Evolutionary conservation across 768 basidiomycete species (phyloP), one percentile per base, ranked within the genome.

Genomic region (Amanita polypyramis): DNA sequence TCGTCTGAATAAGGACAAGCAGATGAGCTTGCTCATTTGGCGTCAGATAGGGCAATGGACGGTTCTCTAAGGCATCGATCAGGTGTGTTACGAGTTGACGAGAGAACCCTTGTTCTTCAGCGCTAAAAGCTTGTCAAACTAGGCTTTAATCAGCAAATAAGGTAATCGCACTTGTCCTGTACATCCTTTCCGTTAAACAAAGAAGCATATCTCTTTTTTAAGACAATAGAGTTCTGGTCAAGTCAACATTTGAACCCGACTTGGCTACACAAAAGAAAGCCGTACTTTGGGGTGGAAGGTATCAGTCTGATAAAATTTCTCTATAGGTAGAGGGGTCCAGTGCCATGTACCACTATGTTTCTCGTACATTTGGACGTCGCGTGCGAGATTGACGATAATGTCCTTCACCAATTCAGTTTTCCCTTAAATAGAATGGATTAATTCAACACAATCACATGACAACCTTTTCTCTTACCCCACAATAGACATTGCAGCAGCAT

Each of bases 401-500:
- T 77, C 76, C 56, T 94, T 91, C 37, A 95, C 93, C 5, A 92
- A 61, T 49, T 87, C 85, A 88, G 61, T 62, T 95, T 95, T 33
- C 82, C 92, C 94, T 59, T 5, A 21, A 19, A 50, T 44, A 32
- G 29, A 54, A 42, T 45, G 12, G 51, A 33, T 30, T 36, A 34
- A 29, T 10, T n/a, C n/a, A n/a, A n/a, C n/a, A n/a, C n/a, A n/a
- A n/a, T 35, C 33, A 12, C 17, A 40, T 10, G 11, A 45, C 33
- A 41, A 17, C 14, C 30, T 25, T 17, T 44, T 29, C 5, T 9
- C 78, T 49, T 55, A 94, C 94, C 85, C 93, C 92, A 95, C 6
- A 96, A 66, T 47, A 97, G 69, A 59, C 91, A 95, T 58, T 97
- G 94, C 10, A 93, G 65, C 14, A 98, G 61, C 75, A 95, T 84